Evolutionary conservation across 2,329 filamentous ascomycete species (phyloP).

Genomic region (Rhinocladiella mackenziei): DNA sequence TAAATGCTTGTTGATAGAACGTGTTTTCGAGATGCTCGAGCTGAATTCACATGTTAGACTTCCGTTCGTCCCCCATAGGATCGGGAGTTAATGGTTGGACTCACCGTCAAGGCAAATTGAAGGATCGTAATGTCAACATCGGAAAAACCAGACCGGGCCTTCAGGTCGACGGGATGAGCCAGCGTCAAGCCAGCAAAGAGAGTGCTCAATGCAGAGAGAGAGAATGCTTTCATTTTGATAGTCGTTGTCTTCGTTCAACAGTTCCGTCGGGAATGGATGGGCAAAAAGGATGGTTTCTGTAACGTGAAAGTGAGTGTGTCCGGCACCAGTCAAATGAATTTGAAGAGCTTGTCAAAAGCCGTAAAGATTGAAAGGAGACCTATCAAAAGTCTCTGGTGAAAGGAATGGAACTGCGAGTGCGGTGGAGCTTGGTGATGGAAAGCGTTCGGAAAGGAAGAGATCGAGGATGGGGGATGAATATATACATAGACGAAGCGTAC

Average conservation of each 20-base stretch:
- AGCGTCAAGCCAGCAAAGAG: constrained; percentile 23
- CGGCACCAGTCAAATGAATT: constrained; percentile 19
- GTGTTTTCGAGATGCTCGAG: constrained; percentile 69
- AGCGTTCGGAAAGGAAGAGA: neutral
- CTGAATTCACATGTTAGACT: too few species aligned
- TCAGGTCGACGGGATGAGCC: constrained; percentile 20
- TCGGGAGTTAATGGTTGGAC: too few species aligned
- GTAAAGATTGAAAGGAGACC: constrained; percentile 21
- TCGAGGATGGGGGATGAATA: constrained; percentile 18
- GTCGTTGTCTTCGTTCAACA: neutral
- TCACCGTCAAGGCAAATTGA: constrained; percentile 43
- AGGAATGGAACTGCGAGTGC: constrained; percentile 19
- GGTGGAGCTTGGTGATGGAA: constrained; percentile 5
- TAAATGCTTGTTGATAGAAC: constrained; percentile 69
- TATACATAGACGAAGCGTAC: constrained; percentile 7
- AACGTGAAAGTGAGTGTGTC: constrained; percentile 11
- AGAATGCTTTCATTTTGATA: constrained; percentile 23
- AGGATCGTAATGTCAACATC: constrained; percentile 54
- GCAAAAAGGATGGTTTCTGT: neutral
- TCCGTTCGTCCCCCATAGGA: too few species aligned
- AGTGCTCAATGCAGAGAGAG: constrained; percentile 18
- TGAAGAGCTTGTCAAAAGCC: constrained; percentile 26
- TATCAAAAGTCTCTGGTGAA: constrained; percentile 24
- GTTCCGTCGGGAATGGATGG: neutral
- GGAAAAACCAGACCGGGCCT: constrained; percentile 33